Evolutionary conservation across 768 basidiomycete genomes (phyloP), one percentile per base, ranked within the genome.

Genomic region (Leccinum barrowsii): DNA sequence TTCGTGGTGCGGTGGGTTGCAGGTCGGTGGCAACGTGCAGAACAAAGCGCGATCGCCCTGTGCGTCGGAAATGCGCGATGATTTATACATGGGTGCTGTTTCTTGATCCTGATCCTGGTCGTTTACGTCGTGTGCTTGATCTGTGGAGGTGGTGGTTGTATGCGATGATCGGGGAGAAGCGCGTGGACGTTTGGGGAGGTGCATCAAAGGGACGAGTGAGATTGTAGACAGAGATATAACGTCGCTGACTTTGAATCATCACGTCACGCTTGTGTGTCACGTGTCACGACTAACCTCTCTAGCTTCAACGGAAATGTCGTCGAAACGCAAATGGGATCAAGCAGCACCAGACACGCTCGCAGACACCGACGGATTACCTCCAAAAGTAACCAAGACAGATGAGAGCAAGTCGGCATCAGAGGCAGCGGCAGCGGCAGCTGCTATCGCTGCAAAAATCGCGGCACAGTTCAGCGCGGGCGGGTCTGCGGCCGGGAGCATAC

Each of bases 401-500:
- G 81, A 83, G 47, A 76, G 72, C 50, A 82, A 83, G 66, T 74
- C 74, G 2, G 82, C 83, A 0, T 79, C 81, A 1, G 83, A 84
- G 54, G 82, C 84, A 5, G 84, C 85, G 2, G 87, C 88, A 4
- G 86, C 85, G 0, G 88, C 89, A 1, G 90, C 89, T 8, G 92
- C 92, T 46, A 93, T 94, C 62, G 92, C 94, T 58, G 94, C 94
- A 59, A 94, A 94, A 82, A 95, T 97, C 72, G 94, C 94, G 7
- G 93, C 91, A 0, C 90, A 92, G 67, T 90, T 92, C 60, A 80
- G 78, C 55, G 81, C 81, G 2, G 72, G 70, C 64, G 79, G 60
- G 42, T 64, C 70, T 59, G 77, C 67, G 4, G 65, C 66, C 54
- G 78, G 65, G 70, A 74, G 68, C 68, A 78, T 74, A 59, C 63